Conservation (phyloP, 495 filamentous ascomycete genomes). For the Platismatia glauca region DNA sequence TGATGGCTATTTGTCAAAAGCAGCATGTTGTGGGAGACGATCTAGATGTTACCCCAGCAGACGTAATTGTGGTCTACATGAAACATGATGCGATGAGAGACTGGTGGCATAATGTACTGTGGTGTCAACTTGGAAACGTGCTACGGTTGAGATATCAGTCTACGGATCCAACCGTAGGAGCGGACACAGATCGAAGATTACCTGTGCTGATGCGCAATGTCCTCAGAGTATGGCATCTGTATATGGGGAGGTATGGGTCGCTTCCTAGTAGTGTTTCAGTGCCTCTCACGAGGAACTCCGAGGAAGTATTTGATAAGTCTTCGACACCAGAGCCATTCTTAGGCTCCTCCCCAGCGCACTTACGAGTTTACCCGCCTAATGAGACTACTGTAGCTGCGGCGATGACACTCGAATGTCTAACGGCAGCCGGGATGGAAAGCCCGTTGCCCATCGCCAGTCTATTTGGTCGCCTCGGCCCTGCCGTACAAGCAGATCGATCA, state of each 20-base stretch:
- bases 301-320: not conserved
- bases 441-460: not conserved
- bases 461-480: not conserved
- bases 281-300: not conserved
- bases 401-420: not conserved
- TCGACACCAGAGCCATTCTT: not conserved
- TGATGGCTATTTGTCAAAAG: slow-evolving; percentile 9
- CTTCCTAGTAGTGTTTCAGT: not conserved
- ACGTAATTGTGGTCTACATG: slow-evolving; percentile 13
- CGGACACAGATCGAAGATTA: not conserved
- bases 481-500: not conserved
- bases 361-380: not conserved
- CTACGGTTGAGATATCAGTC: slow-evolving; percentile 1
- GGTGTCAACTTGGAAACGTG: slow-evolving; percentile 13
- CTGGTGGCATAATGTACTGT: slow-evolving; percentile 19
- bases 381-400: not conserved
- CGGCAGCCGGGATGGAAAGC: not conserved
- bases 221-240: slow-evolving; percentile 6
- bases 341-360: not conserved
- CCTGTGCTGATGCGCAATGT: slow-evolving; percentile 1
- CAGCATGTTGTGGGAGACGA: slow-evolving; percentile 4
- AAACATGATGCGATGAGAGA: slow-evolving; percentile 11
- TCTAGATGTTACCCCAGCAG: slow-evolving; percentile 4
- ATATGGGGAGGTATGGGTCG: not conserved
- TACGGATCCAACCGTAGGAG: not conserved